Percentiles rank a stretch among this genome's conserved stretches.
Conservation (phyloP, 1,139 yeast genomes). For the Pichia sp. region DNA sequence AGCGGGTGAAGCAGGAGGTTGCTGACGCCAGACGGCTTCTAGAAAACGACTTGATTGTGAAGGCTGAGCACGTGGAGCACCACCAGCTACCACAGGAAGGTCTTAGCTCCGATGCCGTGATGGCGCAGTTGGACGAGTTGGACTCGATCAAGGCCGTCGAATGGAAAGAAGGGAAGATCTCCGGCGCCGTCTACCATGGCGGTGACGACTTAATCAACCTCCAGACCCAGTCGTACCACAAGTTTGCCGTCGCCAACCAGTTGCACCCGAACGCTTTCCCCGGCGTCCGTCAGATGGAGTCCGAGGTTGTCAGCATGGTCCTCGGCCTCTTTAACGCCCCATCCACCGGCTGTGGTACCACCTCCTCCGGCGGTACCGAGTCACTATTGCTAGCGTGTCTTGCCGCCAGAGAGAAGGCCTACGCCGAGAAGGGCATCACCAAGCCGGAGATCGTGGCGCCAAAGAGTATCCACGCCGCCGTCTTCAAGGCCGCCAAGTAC, state of each 20-base stretch:
- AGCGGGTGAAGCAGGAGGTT: conserved; percentile 60
- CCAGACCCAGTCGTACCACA: conserved; percentile 72
- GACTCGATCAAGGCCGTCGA: conserved; percentile 45
- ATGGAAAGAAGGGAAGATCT: conserved; percentile 80
- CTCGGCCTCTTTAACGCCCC: conserved; percentile 74
- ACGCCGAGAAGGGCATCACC: conserved; percentile 52
- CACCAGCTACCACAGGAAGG: conserved; percentile 56
- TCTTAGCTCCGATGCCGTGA: conserved; percentile 40
- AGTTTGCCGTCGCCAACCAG: conserved; percentile 85
- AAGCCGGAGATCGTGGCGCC: conserved; percentile 90
- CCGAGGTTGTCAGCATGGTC: conserved; percentile 93
- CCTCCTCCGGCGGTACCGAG: conserved; percentile 97
- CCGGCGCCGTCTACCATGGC: conserved; percentile 97
- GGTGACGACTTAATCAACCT: conserved; percentile 67
- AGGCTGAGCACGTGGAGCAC: conserved; percentile 45
- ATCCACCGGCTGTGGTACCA: conserved; percentile 70
- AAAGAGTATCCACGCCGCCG: conserved; percentile 87
- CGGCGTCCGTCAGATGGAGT: conserved; percentile 92
- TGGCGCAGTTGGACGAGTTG: conserved; percentile 50
- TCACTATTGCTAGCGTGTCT: conserved; percentile 80
- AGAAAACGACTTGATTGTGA: conserved; percentile 52
- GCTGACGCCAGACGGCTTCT: conserved; percentile 42
- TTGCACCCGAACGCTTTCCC: conserved; percentile 97
- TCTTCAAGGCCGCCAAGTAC: conserved; percentile 89
- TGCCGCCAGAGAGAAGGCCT: conserved; percentile 72